phyloP scores from a whole-genome alignment of 805 yeast species.

The Saitoella complicata region DNA sequence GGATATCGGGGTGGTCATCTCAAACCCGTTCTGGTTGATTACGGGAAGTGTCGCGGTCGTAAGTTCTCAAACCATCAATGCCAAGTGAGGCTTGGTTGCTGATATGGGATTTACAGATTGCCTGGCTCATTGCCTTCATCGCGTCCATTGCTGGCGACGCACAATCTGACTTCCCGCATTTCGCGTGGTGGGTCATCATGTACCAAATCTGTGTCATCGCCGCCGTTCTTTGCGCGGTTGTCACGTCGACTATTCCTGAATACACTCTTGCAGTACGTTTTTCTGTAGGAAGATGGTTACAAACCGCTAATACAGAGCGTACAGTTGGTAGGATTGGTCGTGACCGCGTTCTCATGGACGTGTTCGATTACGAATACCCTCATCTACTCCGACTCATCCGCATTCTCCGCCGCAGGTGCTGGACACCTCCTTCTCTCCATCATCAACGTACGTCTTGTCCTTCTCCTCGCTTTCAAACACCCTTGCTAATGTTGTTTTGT shows the following conservation, averaged over 20 bases:
- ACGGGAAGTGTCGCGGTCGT: no score
- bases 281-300: slow-evolving; percentile 7
- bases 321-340: slow-evolving; percentile 37
- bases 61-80: no score
- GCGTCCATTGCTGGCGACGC: slow-evolving; percentile 55
- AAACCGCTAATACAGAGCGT: neutral
- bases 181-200: slow-evolving; percentile 94
- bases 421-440: slow-evolving; percentile 76
- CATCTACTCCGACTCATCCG: slow-evolving; percentile 50
- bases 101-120: slow-evolving; percentile 22
- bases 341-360: slow-evolving; percentile 67
- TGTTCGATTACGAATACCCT: slow-evolving; percentile 70
- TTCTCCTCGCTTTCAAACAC: neutral
- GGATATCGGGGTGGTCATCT: no score
- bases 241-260: slow-evolving; percentile 46
- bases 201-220: slow-evolving; percentile 52
- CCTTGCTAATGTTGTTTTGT: neutral
- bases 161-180: slow-evolving; percentile 44
- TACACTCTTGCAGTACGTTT: slow-evolving; percentile 34
- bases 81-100: no score
- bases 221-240: slow-evolving; percentile 35
- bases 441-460: slow-evolving; percentile 30
- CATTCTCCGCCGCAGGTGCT: slow-evolving; percentile 76
- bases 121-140: slow-evolving; percentile 81
- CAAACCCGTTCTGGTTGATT: no score